Base-by-base conservation (phyloP, 192 early-diverging fungal genomes). In the Pilobolus umbonatus region DNA sequence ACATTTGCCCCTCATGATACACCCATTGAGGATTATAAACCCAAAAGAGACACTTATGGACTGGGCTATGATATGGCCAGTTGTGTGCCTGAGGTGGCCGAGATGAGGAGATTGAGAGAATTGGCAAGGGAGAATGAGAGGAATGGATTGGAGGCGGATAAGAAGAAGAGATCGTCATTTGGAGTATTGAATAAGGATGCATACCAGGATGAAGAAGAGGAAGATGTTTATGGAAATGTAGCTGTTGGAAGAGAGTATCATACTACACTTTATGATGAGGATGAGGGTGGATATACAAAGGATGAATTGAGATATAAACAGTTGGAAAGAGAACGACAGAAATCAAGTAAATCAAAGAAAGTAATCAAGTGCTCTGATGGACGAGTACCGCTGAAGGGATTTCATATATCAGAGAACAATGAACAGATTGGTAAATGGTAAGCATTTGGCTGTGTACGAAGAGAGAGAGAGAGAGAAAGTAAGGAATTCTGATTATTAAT, bases 1-100 rank as follows among this genome's bases (percentile, higher is more conserved):
- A 63, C 76, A 10, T 88, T 89, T 79, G 87, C 89, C 2, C 87
- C 88, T 1, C 76, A 76, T 7, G 86, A 92, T 60, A 77, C 74
- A 19, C 69, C 71, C 1, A 57, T 81, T 11, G 64, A 76, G 14
- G 31, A 61, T 2, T 83, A 78, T 49, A 39, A 58, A 9, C 60
- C 76, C 39, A 86, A 88, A 50, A 72, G 60, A 12, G 78, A 89
- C 51, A 58, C 45, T 4, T 79, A 62, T 45, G 91, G 91, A 1
- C 40, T 90, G 15, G 91, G 90, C 0, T 93, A 78, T 53, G 81
- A 92, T 61, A 80, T 86, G 9, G 80, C 78, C 46, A 69, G 70
- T 12, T 58, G 80, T 35, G 85, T 81, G 1, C 83, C 87, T n/a
- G 84, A 90, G 44, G 57, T 73, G 14, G 65, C 60, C 24, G 65